Base-by-base conservation (phyloP, 2,329 filamentous ascomycete genomes). In the Apiospora rasikravindrae region DNA sequence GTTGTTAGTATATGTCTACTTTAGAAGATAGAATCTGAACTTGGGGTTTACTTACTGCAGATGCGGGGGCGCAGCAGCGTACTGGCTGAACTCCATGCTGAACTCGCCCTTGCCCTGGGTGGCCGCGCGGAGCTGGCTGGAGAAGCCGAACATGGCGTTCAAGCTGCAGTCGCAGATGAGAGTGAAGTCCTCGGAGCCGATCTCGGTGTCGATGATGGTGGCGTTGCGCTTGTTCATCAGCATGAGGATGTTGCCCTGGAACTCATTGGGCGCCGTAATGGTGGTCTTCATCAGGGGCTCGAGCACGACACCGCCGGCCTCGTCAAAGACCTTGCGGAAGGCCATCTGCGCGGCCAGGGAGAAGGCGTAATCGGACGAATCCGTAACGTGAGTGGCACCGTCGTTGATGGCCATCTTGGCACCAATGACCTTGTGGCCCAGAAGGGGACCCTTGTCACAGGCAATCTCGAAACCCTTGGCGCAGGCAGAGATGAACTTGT, bases 51-150 rank as follows among this genome's bases (percentile, higher is more conserved):
- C 91, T 81, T 92, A 93, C 92, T 99, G 96, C 82, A 98, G 82
- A 81, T 98, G 95, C 78, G 91, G 90, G 68, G 95, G 93, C 73
- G 96, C 94, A 69, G 94, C 88, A 70, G 93, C 91, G 80, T 99
- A 99, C 85, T 98, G 96, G 83, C 93, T 96, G 80, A 99, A 99
- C 85, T 99, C 96, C 96, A 99, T 98, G 79, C 90, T 93, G 81
- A 98, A 99, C 86, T 99, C 96, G 79, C 96, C 96, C 88, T 99
- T 99, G 74, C 96, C 96, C 86, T 99, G 96, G 2, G 95, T 98
- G 29, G 95, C 94, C 19, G 96, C 96, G 77, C 96, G 90, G 76
- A 99, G 85, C 84, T 98, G 94, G 57, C 92, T 94, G 79, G 92
- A 95, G 86, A 99, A 98, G 75, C 96, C 96, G 82, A 99, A 99